These are phyloP conservation scores for Venturia aucupariae DNA, from an alignment of 2,329 filamentous ascomycete genomes.

Conservation along the genomic window DNA sequence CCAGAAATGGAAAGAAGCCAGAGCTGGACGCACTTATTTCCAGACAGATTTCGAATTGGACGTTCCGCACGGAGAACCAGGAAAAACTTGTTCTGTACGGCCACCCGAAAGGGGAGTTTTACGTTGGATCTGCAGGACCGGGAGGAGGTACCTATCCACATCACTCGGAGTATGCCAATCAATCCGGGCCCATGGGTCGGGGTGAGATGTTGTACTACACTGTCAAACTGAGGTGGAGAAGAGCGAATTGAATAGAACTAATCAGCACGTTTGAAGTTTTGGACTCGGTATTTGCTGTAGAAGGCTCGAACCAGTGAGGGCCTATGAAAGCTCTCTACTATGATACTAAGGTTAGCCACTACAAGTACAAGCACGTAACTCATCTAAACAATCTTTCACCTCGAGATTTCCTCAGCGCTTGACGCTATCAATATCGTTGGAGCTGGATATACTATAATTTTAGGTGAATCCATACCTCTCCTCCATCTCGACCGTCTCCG, in stretches of 20 bases:
- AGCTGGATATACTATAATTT: neutral
- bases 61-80: neutral
- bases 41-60: neutral
- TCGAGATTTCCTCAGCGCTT: no score
- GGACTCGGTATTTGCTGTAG: no score
- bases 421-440: no score
- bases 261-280: no score
- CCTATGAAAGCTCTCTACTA: no score
- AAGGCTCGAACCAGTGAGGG: no score
- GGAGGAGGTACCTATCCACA: neutral
- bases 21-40: conserved; percentile 5
- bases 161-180: neutral
- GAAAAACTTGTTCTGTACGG: neutral
- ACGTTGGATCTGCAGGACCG: neutral
- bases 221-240: neutral
- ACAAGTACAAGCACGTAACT: no score
- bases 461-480: neutral
- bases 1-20: conserved; percentile 1
- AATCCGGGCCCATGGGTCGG: neutral
- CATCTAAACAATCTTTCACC: no score
- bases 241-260: neutral
- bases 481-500: neutral
- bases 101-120: neutral
- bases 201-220: conserved; percentile 8
- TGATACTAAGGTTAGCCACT: no score